Percentiles rank a stretch among this genome's conserved stretches.
These are phyloP conservation scores for Phytophthora constricta DNA, from an alignment of 352 stramenopile species.

Conservation along the genomic window DNA sequence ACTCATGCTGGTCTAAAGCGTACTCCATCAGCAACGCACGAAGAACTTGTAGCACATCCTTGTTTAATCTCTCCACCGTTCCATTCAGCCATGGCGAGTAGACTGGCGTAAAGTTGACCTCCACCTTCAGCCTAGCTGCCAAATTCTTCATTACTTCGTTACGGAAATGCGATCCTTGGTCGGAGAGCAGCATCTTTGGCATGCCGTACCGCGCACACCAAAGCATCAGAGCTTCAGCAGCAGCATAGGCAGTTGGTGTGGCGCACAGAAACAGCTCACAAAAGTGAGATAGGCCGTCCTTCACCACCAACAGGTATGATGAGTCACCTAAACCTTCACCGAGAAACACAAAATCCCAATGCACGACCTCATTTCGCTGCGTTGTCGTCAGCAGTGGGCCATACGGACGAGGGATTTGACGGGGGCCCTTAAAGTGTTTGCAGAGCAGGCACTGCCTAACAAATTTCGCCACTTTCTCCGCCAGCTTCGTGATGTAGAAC, in stretches of 20 bases:
- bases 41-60: slow-evolving; percentile 21
- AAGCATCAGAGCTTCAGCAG: slow-evolving; percentile 8
- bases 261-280: slow-evolving; percentile 21
- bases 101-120: slow-evolving; percentile 10
- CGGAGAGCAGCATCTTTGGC: slow-evolving; percentile 12
- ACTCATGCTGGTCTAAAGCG: slow-evolving; percentile 1
- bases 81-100: slow-evolving; percentile 26
- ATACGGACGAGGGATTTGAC: slow-evolving; percentile 8
- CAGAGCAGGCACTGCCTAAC: slow-evolving; percentile 10
- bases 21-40: slow-evolving; percentile 22
- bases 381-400: not conserved
- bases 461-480: slow-evolving; percentile 1
- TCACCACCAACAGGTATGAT: not conserved
- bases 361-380: slow-evolving; percentile 16
- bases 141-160: slow-evolving; percentile 24
- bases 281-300: slow-evolving; percentile 15
- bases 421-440: slow-evolving; percentile 19
- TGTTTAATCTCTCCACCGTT: slow-evolving; percentile 24
- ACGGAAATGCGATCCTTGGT: slow-evolving; percentile 26
- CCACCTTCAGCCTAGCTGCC: not conserved
- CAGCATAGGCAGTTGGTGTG: slow-evolving; percentile 4
- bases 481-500: slow-evolving; percentile 1
- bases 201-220: slow-evolving; percentile 14
- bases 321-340: slow-evolving; percentile 2
- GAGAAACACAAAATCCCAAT: slow-evolving; percentile 22